Base-by-base conservation (phyloP, 495 filamentous ascomycete genomes). In the Annulohypoxylon bovei region DNA sequence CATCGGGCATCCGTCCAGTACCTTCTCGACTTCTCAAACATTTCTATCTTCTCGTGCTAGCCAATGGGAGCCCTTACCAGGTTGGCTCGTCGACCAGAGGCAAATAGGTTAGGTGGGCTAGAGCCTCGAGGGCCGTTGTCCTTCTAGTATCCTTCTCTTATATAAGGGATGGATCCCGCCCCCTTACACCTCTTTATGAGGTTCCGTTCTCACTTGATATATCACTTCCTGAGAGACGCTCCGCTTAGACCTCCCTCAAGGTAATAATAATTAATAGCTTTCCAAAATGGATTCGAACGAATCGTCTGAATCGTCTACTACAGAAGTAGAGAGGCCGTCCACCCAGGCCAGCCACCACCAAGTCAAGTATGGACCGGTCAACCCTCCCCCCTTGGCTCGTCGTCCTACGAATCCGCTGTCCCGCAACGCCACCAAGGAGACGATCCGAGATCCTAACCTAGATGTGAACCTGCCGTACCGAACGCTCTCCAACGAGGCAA, bases 401-500 rank as follows among this genome's bases (percentile, higher is more conserved):
- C 64, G 22, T 12, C 37, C 58, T 35, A 63, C 69, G 46, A 67
- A 67, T 22, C 50, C 65, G 1, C 50, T 72, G 40, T 25, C 60
- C 32, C 70, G 65, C 12, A 63, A 18, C 46, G 35, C 65, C 3
- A 68, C 65, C 23, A 72, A 72, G 47, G 70, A 72, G 28, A 64
- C 59, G 0, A 60, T 64, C 30, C 68, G 68, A 37, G 70, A 72
- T 49, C 70, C 70, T 25, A 64, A 72, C 32, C 6, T 72, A 28
- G 81, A 83, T 66, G 54, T 81, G 28, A 86, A 91, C 70, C 82
- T 93, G 3, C 90, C 90, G 0, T 86, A 87, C 67, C 86, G 89
- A 69, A 89, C 87, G 14, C 75, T 92, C 23, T 89, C 75, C 52
- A 78, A 80, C 56, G 72, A 82, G 33, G 91, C 90, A 58, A 84